Evolutionary conservation across 2,329 filamentous ascomycete genomes (phyloP), one percentile per base, ranked within the genome.

Genomic region (Pseudocercospora pini-densiflorae): DNA sequence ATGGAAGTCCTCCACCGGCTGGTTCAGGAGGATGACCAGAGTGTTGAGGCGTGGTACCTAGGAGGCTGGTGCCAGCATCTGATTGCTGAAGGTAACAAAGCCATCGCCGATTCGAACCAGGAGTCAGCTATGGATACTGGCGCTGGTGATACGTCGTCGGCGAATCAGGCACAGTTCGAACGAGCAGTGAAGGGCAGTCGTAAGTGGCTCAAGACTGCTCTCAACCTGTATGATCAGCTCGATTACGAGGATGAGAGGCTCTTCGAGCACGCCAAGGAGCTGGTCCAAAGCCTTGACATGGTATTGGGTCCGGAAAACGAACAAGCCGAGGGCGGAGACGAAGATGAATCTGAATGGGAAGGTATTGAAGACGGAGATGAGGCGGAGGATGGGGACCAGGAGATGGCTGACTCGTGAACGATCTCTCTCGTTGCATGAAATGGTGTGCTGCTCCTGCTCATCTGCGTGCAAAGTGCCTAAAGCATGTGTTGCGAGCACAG

Each of bases 11-110:
- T 97, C 62, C 92, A 97, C 77, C 85, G 92, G 62, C 83, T 99
- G 61, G 88, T 97, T 45, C 84, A 87, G 40, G 95, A 99, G 77
- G 94, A 99, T 72, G 96, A 99, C 77, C 87, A 91, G 76, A 97
- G 94, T 78, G 92, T 99, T 21, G 95, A 99, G 80, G 91, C 92
- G 19, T 97, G 94, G 93, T 99, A 99, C 81, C 85, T 99, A 5
- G 95, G 95, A 51, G 96, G 95, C 3, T 98, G 94, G 92, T 94
- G 93, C 73, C 85, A 96, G 71, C 92, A 93, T 77, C 86, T 97
- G 65, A 83, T 91, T 68, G 92, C 91, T 10, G 87, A 92, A 77
- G 92, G 90, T 83, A 82, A 88, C 74, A 87, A 68, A 55, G 62
- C 64, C 59, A 66, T 66, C 29, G 63, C 59, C 29, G 68, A 71